Conservation (phyloP, 2,329 filamentous ascomycete species). For the Cercospora sp. region DNA sequence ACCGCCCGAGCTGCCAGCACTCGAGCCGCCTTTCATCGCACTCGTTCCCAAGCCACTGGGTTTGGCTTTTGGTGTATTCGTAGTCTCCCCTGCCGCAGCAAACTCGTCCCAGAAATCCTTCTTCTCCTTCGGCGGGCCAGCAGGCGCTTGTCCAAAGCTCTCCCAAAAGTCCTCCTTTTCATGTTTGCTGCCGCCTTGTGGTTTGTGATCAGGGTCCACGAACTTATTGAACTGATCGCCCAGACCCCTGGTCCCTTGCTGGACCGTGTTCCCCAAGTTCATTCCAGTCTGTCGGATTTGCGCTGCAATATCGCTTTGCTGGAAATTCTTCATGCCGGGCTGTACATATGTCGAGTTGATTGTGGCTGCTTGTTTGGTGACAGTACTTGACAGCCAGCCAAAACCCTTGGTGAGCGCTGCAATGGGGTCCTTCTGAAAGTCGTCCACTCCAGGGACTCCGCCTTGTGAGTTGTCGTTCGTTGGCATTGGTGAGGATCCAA, state of each 20-base stretch:
- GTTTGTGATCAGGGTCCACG: conserved; percentile 60
- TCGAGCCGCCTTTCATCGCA: conserved; percentile 54
- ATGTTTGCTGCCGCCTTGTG: conserved; percentile 43
- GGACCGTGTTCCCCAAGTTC: conserved; percentile 58
- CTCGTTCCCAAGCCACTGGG: conserved; percentile 61
- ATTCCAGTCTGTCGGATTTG: conserved; percentile 61
- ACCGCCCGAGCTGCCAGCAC: conserved; percentile 28
- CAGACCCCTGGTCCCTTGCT: conserved; percentile 67
- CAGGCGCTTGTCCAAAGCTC: conserved; percentile 71
- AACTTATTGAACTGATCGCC: conserved; percentile 82
- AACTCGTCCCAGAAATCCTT: conserved; percentile 57
- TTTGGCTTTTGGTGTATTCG: conserved; percentile 38
- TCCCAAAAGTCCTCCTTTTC: conserved; percentile 89
- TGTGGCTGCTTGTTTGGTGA: conserved; percentile 85
- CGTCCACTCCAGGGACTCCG: conserved; percentile 70
- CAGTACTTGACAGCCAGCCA: conserved; percentile 87
- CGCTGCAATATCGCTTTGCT: conserved; percentile 58
- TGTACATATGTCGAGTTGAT: conserved; percentile 91
- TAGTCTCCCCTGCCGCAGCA: conserved; percentile 39
- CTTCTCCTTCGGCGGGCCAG: conserved; percentile 51
- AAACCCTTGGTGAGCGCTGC: conserved; percentile 88
- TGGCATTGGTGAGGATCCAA: conserved; percentile 73
- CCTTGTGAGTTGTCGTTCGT: conserved; percentile 37
- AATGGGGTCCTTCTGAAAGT: conserved; percentile 87
- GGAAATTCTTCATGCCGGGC: conserved; percentile 79